Conservation (phyloP, 2,329 filamentous ascomycete species). For the Aureobasidium sp. region DNA sequence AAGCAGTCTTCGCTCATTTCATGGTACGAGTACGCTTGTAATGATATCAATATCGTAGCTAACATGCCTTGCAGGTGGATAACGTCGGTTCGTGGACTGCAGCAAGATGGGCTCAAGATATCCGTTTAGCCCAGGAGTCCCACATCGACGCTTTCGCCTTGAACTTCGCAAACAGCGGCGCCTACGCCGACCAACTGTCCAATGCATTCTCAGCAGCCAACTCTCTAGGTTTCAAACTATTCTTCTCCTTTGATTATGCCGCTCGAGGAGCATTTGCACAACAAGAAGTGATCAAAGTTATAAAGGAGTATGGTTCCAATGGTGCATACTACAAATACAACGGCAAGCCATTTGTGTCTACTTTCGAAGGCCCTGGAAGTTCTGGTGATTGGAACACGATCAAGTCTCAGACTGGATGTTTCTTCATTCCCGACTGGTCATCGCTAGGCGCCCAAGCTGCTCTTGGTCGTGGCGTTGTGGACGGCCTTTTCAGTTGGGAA, state of each 20-base stretch:
- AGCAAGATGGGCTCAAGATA: not conserved
- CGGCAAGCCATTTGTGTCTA: slow-evolving; percentile 44
- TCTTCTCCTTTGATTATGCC: slow-evolving; percentile 49
- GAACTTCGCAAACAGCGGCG: slow-evolving; percentile 34
- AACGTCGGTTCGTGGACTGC: not conserved
- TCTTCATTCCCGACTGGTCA: slow-evolving; percentile 41
- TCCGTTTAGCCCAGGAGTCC: not conserved
- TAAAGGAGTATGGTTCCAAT: slow-evolving; percentile 36
- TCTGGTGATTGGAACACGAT: slow-evolving; percentile 37
- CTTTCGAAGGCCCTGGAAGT: slow-evolving; percentile 40
- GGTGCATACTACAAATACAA: slow-evolving; percentile 43
- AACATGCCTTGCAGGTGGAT: not conserved
- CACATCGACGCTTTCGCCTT: slow-evolving; percentile 42
- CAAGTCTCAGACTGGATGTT: slow-evolving; percentile 31
- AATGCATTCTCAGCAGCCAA: slow-evolving; percentile 30
- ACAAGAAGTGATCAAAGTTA: slow-evolving; percentile 35
- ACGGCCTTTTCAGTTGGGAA: slow-evolving; percentile 42
- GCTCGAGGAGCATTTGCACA: slow-evolving; percentile 34
- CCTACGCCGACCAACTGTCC: slow-evolving; percentile 24
- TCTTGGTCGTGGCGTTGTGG: slow-evolving; percentile 23
- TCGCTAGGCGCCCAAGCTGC: slow-evolving; percentile 28
- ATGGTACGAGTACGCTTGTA: not conserved
- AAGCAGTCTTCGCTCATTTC: slow-evolving; percentile 7
- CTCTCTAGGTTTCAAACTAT: slow-evolving; percentile 43
- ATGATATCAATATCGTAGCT: not conserved